These are phyloP conservation scores for Yamadazyma nakazawae DNA, from an alignment of 805 yeast genomes.

Conservation along the genomic window DNA sequence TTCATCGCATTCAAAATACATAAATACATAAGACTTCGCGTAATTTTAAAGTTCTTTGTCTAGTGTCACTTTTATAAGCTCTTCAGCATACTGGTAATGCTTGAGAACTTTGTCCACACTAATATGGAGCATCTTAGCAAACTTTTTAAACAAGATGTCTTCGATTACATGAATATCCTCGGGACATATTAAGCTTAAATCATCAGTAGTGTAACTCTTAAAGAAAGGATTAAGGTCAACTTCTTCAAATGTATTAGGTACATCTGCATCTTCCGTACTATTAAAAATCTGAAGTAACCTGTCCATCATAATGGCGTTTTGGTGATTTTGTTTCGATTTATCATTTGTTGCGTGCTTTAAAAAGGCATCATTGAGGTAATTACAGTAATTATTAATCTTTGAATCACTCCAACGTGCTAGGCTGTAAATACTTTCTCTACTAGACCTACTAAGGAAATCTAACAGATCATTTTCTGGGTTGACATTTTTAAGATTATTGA, in stretches of 20 bases:
- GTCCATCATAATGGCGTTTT: slow-evolving; percentile 24
- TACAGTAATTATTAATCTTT: slow-evolving; percentile 39
- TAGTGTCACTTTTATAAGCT: background rate
- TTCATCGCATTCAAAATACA: slow-evolving; percentile 1
- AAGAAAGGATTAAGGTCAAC: slow-evolving; percentile 1
- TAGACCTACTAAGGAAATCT: slow-evolving; percentile 9
- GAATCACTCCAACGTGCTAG: slow-evolving; percentile 48
- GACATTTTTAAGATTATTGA: slow-evolving; percentile 4
- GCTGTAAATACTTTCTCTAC: slow-evolving; percentile 17
- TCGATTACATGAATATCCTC: slow-evolving; percentile 8
- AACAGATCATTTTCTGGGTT: slow-evolving; percentile 1
- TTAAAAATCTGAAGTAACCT: slow-evolving; percentile 32
- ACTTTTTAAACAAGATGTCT: slow-evolving; percentile 5
- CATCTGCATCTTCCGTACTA: slow-evolving; percentile 12
- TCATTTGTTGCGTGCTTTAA: background rate
- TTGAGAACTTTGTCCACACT: background rate
- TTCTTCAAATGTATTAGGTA: background rate
- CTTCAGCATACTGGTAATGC: slow-evolving; percentile 7
- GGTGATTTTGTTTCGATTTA: background rate
- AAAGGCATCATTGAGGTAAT: slow-evolving; percentile 6
- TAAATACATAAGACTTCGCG: background rate
- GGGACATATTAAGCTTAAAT: background rate
- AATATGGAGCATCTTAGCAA: background rate
- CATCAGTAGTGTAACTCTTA: slow-evolving; percentile 3
- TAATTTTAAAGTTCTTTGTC: background rate